These are phyloP conservation scores for Choricystis sp. DNA, from an alignment of 139 green algal genomes.

Conservation along the genomic window DNA sequence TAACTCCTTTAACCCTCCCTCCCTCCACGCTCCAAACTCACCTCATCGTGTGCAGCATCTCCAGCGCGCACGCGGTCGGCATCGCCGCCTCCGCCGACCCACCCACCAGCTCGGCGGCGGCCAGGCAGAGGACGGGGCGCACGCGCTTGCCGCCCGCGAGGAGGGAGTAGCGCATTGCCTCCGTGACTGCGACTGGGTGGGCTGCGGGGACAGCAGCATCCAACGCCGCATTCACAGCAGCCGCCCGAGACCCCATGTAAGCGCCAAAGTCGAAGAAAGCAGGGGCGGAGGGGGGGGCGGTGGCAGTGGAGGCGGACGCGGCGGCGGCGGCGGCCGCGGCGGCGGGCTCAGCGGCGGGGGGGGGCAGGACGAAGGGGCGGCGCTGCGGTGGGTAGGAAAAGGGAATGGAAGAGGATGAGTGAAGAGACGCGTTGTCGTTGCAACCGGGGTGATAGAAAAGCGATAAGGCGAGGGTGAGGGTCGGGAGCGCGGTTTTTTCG, in stretches of 20 bases:
- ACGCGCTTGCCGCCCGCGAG: slow-evolving; percentile 92
- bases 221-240: slow-evolving; percentile 61
- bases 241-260: slow-evolving; percentile 63
- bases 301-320: background rate
- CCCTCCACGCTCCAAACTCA: no score
- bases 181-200: slow-evolving; percentile 79
- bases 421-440: background rate
- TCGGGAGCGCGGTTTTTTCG: no score
- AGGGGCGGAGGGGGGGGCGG: background rate
- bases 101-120: slow-evolving; percentile 88
- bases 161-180: slow-evolving; percentile 92
- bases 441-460: no score
- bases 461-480: no score
- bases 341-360: background rate
- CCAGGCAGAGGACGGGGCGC: slow-evolving; percentile 80
- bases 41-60: slow-evolving; percentile 98
- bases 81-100: slow-evolving; percentile 55
- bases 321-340: no score
- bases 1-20: no score
- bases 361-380: background rate
- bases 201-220: slow-evolving; percentile 55
- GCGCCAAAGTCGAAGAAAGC: slow-evolving; percentile 53
- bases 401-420: background rate
- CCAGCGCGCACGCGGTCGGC: slow-evolving; percentile 87
- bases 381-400: background rate